Base-by-base conservation (phyloP, 2,329 filamentous ascomycete genomes). In the Oidium heveae region DNA sequence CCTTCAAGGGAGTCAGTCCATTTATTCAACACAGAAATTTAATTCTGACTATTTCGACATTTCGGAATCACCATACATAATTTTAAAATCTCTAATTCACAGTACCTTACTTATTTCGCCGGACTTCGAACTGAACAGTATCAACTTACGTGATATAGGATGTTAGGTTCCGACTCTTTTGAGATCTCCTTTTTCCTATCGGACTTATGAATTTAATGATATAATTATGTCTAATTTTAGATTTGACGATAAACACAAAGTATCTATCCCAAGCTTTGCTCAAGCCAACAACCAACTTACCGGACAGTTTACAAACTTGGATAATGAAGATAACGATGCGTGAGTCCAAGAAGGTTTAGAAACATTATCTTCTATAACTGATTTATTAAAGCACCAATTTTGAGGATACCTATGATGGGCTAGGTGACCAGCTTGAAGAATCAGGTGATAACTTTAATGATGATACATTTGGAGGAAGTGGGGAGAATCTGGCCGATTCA, bases 371-470 rank as follows among this genome's bases (percentile, higher is more conserved):
- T 28, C 24, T 28, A 6, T 28, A 28, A 34, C 28, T 10, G 18
- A 22, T 39, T 6, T 39, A 13, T 46, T 36, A 28, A 24, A 83
- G 79, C 55, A 76, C 84, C 63, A 84, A 96, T 63, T 98, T 96
- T 62, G 91, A 98, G 63, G 87, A 98, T 65, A 96, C 89, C 39
- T 96, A 96, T 66, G 91, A 98, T 68, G 89, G 89, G 18, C 73
- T 98, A 43, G 91, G 87, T 55, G 84, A 94, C 64, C 80, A 84
- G 67, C 80, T 98, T 37, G 82, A 94, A 63, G 89, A 98, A 66
- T 82, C 84, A 20, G 85, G 89, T 63, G 91, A 98, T 71, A 86
- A 77, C 53, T 86, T 95, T 74, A 98, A 98, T 68, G 86, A 96
- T 63, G 91, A 96, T 66, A 98, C 91, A 1, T 98, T 98, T 65